Evolutionary conservation across 768 basidiomycete species (phyloP).

Genomic region (Lanmaoa rubissima): DNA sequence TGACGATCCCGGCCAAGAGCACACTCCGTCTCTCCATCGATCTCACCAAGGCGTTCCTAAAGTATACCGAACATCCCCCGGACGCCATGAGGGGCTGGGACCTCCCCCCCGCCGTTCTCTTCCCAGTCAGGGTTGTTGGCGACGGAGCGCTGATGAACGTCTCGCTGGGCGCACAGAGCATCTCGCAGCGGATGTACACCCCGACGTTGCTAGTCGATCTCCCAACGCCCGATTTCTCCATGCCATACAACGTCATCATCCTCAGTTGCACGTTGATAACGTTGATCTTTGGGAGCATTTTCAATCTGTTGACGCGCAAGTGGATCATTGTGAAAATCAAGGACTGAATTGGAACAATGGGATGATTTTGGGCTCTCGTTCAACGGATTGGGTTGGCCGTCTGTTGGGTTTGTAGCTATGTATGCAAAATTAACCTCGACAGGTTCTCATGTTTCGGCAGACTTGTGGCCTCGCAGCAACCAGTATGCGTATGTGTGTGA

Average conservation of each 20-base stretch:
- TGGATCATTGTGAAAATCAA: constrained; percentile 58
- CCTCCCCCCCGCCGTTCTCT: constrained; percentile 80
- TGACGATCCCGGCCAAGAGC: constrained; percentile 68
- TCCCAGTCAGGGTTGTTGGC: constrained; percentile 29
- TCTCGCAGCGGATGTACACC: constrained; percentile 63
- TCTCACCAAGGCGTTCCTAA: constrained; percentile 79
- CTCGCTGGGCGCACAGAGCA: neutral
- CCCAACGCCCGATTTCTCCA: constrained; percentile 98
- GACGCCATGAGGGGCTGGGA: constrained; percentile 97
- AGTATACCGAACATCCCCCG: constrained; percentile 94
- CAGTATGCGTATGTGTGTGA: too few species aligned
- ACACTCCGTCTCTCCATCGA: constrained; percentile 68
- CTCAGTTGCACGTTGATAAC: constrained; percentile 90
- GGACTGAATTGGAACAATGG: constrained; percentile 3
- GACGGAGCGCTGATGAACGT: neutral
- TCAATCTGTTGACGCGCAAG: constrained; percentile 80
- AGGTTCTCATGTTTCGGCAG: too few species aligned
- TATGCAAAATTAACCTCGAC: neutral
- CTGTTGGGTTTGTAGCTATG: neutral
- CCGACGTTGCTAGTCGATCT: constrained; percentile 81
- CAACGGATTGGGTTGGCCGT: neutral
- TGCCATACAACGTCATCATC: constrained; percentile 99
- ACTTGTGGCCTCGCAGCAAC: too few species aligned
- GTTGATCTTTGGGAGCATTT: constrained; percentile 88
- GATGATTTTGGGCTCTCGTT: neutral